Evolutionary conservation across 371 early-diverging fungal genomes (phyloP).

Genomic region (Actinomucor elegans): DNA sequence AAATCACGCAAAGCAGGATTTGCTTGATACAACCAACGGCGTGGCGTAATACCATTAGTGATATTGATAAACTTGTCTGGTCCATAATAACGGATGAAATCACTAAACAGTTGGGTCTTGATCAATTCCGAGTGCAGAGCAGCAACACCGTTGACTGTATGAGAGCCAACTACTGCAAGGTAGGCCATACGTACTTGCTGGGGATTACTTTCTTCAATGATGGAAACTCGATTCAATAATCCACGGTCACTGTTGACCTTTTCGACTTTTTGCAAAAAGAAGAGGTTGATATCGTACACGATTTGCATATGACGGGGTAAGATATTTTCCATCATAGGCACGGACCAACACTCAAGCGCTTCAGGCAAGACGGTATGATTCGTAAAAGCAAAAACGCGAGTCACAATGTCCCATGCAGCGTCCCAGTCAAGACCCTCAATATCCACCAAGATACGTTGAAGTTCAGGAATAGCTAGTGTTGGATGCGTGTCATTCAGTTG

Average conservation of each 20-base stretch:
- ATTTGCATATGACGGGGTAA: conserved; percentile 93
- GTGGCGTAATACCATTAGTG: conserved; percentile 93
- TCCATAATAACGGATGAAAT: conserved; percentile 84
- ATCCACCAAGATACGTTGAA: conserved; percentile 88
- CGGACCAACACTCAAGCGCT: conserved; percentile 94
- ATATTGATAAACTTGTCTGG: conserved; percentile 85
- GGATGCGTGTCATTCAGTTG: conserved; percentile 92
- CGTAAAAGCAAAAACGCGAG: conserved; percentile 88
- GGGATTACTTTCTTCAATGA: conserved; percentile 86
- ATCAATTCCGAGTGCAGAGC: conserved; percentile 88
- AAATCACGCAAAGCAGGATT: conserved; percentile 81
- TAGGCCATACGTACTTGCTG: conserved; percentile 90
- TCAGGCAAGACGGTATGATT: conserved; percentile 97
- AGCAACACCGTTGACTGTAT: conserved; percentile 93
- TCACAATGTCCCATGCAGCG: conserved; percentile 89
- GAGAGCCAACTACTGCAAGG: conserved; percentile 73
- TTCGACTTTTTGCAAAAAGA: conserved; percentile 91
- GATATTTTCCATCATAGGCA: conserved; percentile 84
- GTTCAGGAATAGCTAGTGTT: conserved; percentile 83
- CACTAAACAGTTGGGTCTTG: conserved; percentile 78
- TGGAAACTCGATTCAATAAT: conserved; percentile 80
- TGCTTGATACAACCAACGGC: conserved; percentile 92
- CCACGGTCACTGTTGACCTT: conserved; percentile 84
- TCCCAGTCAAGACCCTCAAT: conserved; percentile 89
- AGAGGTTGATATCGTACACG: conserved; percentile 94